A percentile compares a stretch with the other conserved stretches of the same genome.
Evolutionary conservation across 768 basidiomycete species (phyloP).

Genomic region (Kwoniella dendrophila): DNA sequence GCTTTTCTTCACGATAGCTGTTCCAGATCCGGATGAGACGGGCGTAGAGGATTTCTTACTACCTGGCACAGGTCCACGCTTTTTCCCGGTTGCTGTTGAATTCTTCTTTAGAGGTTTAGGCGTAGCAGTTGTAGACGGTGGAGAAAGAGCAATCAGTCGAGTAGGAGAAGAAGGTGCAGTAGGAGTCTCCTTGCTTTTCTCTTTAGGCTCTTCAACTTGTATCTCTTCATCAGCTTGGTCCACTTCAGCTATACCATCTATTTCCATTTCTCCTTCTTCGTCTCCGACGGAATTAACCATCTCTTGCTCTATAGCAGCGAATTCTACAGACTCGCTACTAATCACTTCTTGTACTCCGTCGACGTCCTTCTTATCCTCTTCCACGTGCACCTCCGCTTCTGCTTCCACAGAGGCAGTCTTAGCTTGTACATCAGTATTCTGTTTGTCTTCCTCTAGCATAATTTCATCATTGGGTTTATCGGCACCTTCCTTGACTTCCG

Average conservation of each 20-base stretch:
- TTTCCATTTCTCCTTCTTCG: conserved; percentile 7
- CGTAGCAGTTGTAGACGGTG: not conserved
- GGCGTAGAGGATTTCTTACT: conserved; percentile 9
- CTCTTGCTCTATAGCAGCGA: not conserved
- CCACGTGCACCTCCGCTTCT: not conserved
- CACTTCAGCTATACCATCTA: not conserved
- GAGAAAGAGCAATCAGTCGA: not conserved
- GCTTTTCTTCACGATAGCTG: conserved; percentile 11
- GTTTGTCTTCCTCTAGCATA: not conserved
- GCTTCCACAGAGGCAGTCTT: not conserved
- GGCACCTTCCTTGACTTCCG: not conserved
- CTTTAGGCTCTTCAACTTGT: not conserved
- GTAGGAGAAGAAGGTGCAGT: conserved; percentile 14
- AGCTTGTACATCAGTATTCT: not conserved
- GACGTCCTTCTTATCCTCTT: conserved; percentile 17
- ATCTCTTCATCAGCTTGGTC: not conserved
- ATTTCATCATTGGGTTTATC: not conserved
- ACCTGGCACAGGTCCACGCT: not conserved
- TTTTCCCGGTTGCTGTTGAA: conserved; percentile 4
- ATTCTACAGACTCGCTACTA: not conserved
- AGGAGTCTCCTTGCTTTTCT: not conserved
- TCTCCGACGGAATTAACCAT: not conserved
- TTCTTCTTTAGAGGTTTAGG: conserved; percentile 8
- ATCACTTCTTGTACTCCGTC: not conserved
- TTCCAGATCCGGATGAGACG: not conserved